Conservation (phyloP, 2,329 filamentous ascomycete genomes). For the Rutstroemia sp. region DNA sequence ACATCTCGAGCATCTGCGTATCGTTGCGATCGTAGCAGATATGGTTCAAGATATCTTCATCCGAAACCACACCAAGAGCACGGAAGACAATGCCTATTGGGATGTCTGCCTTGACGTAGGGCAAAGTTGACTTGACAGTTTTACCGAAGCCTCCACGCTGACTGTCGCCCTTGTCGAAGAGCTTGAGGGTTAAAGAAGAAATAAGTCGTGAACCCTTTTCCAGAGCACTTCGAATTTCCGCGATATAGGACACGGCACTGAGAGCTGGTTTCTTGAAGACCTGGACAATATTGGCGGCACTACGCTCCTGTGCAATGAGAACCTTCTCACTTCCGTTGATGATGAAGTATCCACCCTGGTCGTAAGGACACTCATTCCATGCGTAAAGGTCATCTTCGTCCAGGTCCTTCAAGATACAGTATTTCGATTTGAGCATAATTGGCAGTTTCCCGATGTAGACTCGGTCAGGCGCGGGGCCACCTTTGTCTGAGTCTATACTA, state of each 20-base stretch:
- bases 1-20: conserved; percentile 93
- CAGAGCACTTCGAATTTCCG: conserved; percentile 91
- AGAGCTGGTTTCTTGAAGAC: conserved; percentile 96
- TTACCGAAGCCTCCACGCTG: conserved; percentile 76
- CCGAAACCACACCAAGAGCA: conserved; percentile 89
- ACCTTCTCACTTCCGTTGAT: conserved; percentile 99
- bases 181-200: conserved; percentile 84
- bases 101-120: conserved; percentile 89
- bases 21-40: conserved; percentile 96
- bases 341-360: conserved; percentile 97
- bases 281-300: conserved; percentile 96
- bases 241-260: conserved; percentile 87
- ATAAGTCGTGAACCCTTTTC: conserved; percentile 95
- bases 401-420: conserved; percentile 80
- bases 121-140: conserved; percentile 83
- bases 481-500: conserved; percentile 37
- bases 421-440: conserved; percentile 96
- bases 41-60: conserved; percentile 96
- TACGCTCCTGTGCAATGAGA: conserved; percentile 93
- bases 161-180: conserved; percentile 76
- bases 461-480: conserved; percentile 38
- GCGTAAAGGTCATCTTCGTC: conserved; percentile 81
- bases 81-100: conserved; percentile 95
- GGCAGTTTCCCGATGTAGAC: conserved; percentile 94
- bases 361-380: conserved; percentile 95